Evolutionary conservation across 345 rosid species (phyloP).

Genomic region (Eucalyptus cloeziana): DNA sequence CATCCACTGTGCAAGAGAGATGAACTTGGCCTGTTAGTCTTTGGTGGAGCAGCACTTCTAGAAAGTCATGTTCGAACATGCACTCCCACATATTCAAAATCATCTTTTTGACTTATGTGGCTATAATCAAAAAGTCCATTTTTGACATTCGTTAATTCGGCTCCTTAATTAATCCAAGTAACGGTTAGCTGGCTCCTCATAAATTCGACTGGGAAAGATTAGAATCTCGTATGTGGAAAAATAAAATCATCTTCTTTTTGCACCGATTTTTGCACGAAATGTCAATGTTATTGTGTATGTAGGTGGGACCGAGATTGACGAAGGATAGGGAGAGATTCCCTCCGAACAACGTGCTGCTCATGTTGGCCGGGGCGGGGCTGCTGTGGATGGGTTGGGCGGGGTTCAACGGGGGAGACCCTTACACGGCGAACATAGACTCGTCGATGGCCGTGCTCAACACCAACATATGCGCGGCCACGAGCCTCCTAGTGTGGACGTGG

Average conservation of each 20-base stretch:
- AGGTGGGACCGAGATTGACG: constrained; percentile 23
- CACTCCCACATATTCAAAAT: background rate
- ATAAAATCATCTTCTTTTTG: background rate
- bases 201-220: background rate
- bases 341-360: constrained; percentile 17
- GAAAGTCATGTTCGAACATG: background rate
- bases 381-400: constrained; percentile 42
- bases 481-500: constrained; percentile 21
- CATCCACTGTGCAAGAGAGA: background rate
- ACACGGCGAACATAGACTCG: constrained; percentile 11
- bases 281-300: background rate
- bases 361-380: constrained; percentile 28
- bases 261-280: background rate
- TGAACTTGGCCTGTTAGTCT: background rate
- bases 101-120: background rate
- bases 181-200: background rate
- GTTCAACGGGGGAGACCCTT: constrained; percentile 35
- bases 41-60: background rate
- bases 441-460: constrained; percentile 31
- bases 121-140: background rate
- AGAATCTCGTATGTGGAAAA: background rate
- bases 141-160: background rate
- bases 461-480: constrained; percentile 23
- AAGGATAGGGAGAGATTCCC: constrained; percentile 17
- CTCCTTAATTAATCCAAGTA: background rate